Percentiles rank a stretch among this genome's conserved stretches.
These are phyloP conservation scores for Cornus florida DNA, from an alignment of 148 eudicot genomes.

Conservation along the genomic window DNA sequence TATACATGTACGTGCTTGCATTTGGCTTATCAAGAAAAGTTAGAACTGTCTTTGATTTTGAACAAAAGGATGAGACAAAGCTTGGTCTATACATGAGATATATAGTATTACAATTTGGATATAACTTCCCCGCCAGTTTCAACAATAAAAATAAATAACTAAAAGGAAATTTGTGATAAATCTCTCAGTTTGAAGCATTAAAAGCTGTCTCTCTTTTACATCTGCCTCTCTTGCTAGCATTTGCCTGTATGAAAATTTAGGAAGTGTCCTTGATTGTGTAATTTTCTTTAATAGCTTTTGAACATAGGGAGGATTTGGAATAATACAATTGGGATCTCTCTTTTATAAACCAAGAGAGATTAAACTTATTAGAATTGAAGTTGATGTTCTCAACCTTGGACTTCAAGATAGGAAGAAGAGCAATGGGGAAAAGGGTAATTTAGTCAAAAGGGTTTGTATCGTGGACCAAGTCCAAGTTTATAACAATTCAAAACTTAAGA, in stretches of 20 bases:
- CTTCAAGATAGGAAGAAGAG: conserved; percentile 29
- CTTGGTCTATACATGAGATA: too few relatives aligned
- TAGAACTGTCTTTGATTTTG: neutral
- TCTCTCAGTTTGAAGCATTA: too few relatives aligned
- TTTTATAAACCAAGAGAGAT: neutral
- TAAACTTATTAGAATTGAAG: conserved; percentile 16
- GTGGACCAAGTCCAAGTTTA: neutral
- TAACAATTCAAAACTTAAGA: neutral
- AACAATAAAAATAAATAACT: too few relatives aligned
- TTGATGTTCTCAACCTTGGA: conserved; percentile 43
- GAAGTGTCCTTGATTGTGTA: too few relatives aligned
- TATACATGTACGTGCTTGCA: neutral
- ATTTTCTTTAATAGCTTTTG: too few relatives aligned
- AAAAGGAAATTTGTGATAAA: too few relatives aligned
- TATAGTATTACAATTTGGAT: neutral
- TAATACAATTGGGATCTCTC: neutral
- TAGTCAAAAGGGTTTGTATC: neutral
- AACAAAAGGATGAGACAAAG: too few relatives aligned
- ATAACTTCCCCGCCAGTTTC: too few relatives aligned
- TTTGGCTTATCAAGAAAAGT: neutral
- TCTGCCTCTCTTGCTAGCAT: too few relatives aligned
- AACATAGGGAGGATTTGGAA: too few relatives aligned
- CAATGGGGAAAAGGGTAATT: neutral
- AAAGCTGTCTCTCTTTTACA: too few relatives aligned
- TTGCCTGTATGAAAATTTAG: too few relatives aligned